phyloP scores from a whole-genome alignment of 2,329 filamentous ascomycete species.

The Talaromyces marneffei region DNA sequence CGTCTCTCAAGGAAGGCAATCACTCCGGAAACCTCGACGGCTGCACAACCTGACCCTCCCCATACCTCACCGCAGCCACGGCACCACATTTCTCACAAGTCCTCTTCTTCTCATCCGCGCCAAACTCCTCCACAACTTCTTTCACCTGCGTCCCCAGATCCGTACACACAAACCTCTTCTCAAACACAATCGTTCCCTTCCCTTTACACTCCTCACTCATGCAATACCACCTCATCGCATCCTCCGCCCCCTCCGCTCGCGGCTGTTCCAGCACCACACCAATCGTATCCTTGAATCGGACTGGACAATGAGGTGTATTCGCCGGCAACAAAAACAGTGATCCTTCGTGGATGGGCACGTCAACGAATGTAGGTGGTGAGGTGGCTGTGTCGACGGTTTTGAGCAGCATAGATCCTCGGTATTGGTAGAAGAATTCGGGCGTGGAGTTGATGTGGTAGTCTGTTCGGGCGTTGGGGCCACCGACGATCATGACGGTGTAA shows the following conservation, averaged over 20 bases:
- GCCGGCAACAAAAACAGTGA: conserved; percentile 88
- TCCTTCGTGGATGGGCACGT: conserved; percentile 85
- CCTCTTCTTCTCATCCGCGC: conserved; percentile 61
- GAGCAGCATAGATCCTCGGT: conserved; percentile 87
- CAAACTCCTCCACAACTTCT: conserved; percentile 77
- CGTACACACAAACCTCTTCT: conserved; percentile 80
- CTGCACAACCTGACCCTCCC: conserved; percentile 39
- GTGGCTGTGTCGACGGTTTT: conserved; percentile 69
- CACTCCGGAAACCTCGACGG: conserved; percentile 35
- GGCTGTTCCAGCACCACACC: conserved; percentile 87
- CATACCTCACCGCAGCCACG: conserved; percentile 55
- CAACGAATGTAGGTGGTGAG: conserved; percentile 58
- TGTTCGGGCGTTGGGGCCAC: conserved; percentile 89
- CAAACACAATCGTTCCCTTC: conserved; percentile 70
- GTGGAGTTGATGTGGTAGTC: conserved; percentile 99
- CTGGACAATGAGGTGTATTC: conserved; percentile 95
- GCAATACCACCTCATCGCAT: conserved; percentile 80
- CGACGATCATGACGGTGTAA: conserved; percentile 88
- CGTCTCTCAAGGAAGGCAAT: neutral
- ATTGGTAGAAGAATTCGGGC: conserved; percentile 96
- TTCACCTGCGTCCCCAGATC: conserved; percentile 95
- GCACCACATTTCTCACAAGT: conserved; percentile 72
- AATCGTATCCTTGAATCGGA: conserved; percentile 89
- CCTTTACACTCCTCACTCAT: conserved; percentile 47
- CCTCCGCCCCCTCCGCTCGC: conserved; percentile 62